A percentile compares a stretch with the other conserved stretches of the same genome.
Evolutionary conservation across 768 basidiomycete genomes (phyloP).

Genomic region (Lanmaoa pseudosensibilis): DNA sequence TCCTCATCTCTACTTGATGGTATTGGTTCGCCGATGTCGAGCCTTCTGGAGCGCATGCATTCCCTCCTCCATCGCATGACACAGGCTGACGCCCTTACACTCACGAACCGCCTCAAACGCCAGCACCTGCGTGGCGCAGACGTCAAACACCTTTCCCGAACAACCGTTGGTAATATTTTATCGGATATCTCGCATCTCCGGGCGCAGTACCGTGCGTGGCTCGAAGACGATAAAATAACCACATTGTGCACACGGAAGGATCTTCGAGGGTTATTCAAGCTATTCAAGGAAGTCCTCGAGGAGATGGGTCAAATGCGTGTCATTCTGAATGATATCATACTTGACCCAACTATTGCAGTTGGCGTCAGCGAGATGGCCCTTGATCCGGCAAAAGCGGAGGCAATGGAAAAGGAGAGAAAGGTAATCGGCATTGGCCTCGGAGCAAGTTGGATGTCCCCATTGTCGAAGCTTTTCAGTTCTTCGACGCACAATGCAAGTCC

Average conservation of each 20-base stretch:
- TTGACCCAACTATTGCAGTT: slow-evolving; percentile 78
- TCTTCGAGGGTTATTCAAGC: slow-evolving; percentile 74
- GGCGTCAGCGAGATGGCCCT: slow-evolving; percentile 72
- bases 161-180: slow-evolving; percentile 73
- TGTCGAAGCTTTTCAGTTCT: slow-evolving; percentile 75
- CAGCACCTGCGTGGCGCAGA: slow-evolving; percentile 87
- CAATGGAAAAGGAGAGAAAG: slow-evolving; percentile 35
- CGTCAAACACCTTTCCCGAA: slow-evolving; percentile 80
- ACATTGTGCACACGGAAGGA: slow-evolving; percentile 73
- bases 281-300: slow-evolving; percentile 80
- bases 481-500: slow-evolving; percentile 26
- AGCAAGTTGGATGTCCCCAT: slow-evolving; percentile 79
- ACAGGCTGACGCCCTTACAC: slow-evolving; percentile 80
- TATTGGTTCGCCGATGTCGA: slow-evolving; percentile 47
- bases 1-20: slow-evolving; percentile 69
- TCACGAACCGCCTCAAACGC: slow-evolving; percentile 87
- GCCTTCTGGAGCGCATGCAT: slow-evolving; percentile 61
- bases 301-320: slow-evolving; percentile 82
- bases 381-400: slow-evolving; percentile 54
- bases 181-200: slow-evolving; percentile 71
- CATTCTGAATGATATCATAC: slow-evolving; percentile 83
- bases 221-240: slow-evolving; percentile 73
- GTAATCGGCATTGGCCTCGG: slow-evolving; percentile 35
- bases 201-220: slow-evolving; percentile 63
- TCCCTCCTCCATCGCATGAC: slow-evolving; percentile 62